Conservation (phyloP, 805 yeast species). For the Yamadazyma paraphyllophila region DNA sequence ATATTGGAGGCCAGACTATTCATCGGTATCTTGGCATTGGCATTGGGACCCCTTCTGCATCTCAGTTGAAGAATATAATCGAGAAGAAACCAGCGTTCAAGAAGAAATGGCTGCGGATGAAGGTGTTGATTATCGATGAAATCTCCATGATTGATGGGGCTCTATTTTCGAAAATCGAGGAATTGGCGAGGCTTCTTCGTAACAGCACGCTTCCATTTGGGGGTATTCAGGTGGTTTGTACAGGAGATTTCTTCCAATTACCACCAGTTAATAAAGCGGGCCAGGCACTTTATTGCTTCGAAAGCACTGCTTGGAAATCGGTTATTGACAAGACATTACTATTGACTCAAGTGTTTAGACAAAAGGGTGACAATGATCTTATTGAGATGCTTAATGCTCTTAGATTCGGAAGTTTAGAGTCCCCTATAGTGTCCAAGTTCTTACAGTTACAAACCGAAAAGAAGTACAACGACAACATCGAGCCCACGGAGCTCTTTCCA, state of each 20-base stretch:
- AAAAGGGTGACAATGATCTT: conserved; percentile 72
- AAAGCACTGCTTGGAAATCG: conserved; percentile 65
- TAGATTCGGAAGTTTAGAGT: conserved; percentile 65
- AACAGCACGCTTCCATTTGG: conserved; percentile 74
- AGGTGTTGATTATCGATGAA: conserved; percentile 84
- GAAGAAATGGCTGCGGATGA: conserved; percentile 63
- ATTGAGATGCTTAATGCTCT: conserved; percentile 78
- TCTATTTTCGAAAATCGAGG: conserved; percentile 72
- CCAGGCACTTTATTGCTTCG: conserved; percentile 64
- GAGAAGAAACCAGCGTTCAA: conserved; percentile 41
- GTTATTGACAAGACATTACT: conserved; percentile 65
- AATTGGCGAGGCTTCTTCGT: conserved; percentile 58
- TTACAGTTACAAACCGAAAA: conserved; percentile 55
- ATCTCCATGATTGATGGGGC: conserved; percentile 89
- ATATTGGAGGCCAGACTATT: conserved; percentile 86
- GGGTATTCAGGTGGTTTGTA: conserved; percentile 82
- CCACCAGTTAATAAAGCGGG: conserved; percentile 70
- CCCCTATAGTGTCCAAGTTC: conserved; percentile 49
- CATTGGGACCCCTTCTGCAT: conserved; percentile 55
- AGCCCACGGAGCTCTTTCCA: conserved; percentile 87
- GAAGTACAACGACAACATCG: conserved; percentile 66
- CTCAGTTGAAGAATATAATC: conserved; percentile 47
- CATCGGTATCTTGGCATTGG: conserved; percentile 89
- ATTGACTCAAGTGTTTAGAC: conserved; percentile 82
- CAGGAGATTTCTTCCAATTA: conserved; percentile 95